These are phyloP conservation scores for Croton laevigatus DNA, from an alignment of 441 rosid genomes.

Conservation along the genomic window DNA sequence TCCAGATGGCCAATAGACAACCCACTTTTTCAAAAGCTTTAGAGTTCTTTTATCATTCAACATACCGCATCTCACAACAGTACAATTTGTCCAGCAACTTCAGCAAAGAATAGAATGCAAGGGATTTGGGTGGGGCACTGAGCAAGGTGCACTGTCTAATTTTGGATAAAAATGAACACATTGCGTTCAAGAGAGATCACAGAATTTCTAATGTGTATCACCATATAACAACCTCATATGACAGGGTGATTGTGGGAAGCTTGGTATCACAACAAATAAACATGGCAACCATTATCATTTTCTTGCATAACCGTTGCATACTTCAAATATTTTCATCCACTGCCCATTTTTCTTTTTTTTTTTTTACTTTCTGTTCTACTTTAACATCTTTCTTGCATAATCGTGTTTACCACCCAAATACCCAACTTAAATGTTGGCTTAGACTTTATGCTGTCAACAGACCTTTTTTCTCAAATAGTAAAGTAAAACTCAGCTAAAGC, in stretches of 20 bases:
- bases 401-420: neutral
- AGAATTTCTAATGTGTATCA: neutral
- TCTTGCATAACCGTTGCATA: neutral
- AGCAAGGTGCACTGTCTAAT: neutral
- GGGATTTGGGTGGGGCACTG: too few relatives aligned
- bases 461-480: neutral
- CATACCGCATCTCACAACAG: neutral
- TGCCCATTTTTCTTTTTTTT: neutral
- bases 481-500: neutral
- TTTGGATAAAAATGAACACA: neutral
- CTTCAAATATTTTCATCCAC: neutral
- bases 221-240: neutral
- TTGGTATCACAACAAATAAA: neutral
- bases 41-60: constrained; percentile 4
- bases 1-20: neutral
- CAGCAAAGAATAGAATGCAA: neutral
- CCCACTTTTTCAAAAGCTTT: neutral
- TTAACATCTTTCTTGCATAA: neutral
- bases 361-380: neutral
- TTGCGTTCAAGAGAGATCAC: neutral
- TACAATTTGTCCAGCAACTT: neutral
- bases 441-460: neutral
- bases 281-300: neutral
- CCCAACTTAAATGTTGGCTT: neutral
- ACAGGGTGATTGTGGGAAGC: neutral